Base-by-base conservation (phyloP, 345 rosid genomes). In the Brassica juncea region DNA sequence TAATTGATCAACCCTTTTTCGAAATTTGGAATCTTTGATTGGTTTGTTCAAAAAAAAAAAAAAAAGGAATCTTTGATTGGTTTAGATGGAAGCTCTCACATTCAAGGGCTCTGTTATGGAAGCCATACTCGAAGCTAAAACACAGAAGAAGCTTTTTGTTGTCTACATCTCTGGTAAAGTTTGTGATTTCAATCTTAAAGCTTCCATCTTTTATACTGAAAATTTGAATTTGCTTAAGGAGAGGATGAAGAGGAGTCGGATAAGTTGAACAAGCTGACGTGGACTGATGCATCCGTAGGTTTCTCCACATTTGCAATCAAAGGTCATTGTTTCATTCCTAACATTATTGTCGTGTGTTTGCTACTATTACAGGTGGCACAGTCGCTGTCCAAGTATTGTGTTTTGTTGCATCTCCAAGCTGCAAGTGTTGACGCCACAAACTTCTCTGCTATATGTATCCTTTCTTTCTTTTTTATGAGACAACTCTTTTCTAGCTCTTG, bases 401-500 rank as follows among this genome's bases (percentile, higher is more conserved):
- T 94, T 72, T 83, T 94, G 19, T 75, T 94, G 84, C 94, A 91
- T 83, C 79, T 92, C 42, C 70, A 2, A 47, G 86, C 79, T 66
- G 92, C 84, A 81, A 90, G 90, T 76, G 71, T 76, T 34, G 94
- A 91, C 60, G 93, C 95, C 60, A 62, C 81, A 28, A 90, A 91
- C 66, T 92, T 91, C 82, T 83, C 86, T 0, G 92, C 89, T 47
- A 92, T 94, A 76, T 94, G 99, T 92, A 94, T 94, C 98, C 96
- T 91, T 15, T 81, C 28, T 32, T 34, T 39, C 31, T 8, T 37
- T 30, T 34, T 39, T 12, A 1, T 73, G 55, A 66, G 64, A 67
- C 6, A 76, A 11, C 28, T 71, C 30, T 61, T 25, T 0, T 47
- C 23, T 44, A 12, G 7, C 12, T 23, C 12, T 47, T 47, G 39